These are phyloP conservation scores for Coemansia sp. DNA, from an alignment of 192 early-diverging fungal genomes.

Conservation along the genomic window DNA sequence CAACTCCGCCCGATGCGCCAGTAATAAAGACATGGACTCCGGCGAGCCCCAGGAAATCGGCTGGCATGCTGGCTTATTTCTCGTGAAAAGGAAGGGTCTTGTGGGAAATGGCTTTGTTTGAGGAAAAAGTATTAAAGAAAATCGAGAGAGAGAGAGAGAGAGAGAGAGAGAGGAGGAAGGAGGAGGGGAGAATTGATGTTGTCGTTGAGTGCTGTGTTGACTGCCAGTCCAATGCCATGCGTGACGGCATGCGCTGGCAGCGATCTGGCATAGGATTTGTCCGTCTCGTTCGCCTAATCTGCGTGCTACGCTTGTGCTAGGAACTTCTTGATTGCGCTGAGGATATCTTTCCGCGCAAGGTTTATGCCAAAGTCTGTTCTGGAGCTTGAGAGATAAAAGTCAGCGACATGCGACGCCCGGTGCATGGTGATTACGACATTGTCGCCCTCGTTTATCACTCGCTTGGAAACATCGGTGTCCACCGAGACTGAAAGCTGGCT, in stretches of 20 bases:
- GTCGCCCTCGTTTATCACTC: constrained; percentile 7
- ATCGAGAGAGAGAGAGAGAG: neutral
- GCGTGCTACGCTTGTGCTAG: constrained; percentile 9
- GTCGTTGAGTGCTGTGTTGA: no score
- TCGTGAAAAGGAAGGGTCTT: neutral
- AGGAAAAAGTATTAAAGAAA: neutral
- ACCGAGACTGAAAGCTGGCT: constrained; percentile 54
- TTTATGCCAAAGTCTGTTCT: constrained; percentile 48
- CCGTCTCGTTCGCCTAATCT: neutral
- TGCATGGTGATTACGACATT: constrained; percentile 51
- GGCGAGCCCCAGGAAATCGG: constrained; percentile 33
- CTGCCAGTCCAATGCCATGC: no score
- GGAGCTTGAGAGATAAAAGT: constrained; percentile 40
- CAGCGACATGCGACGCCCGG: constrained; percentile 44
- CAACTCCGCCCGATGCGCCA: constrained; percentile 61
- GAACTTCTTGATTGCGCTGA: constrained; percentile 36
- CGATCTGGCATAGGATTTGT: neutral
- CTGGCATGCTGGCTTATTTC: constrained; percentile 4
- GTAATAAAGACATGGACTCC: constrained; percentile 58
- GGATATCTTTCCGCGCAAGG: constrained; percentile 31
- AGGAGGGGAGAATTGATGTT: no score
- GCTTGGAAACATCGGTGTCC: constrained; percentile 12
- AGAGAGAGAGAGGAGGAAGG: neutral
- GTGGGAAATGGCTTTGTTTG: neutral
- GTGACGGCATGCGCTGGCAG: no score